These are phyloP conservation scores for Fomitopsis betulina DNA, from an alignment of 1,284 basidiomycete genomes.

Conservation along the genomic window DNA sequence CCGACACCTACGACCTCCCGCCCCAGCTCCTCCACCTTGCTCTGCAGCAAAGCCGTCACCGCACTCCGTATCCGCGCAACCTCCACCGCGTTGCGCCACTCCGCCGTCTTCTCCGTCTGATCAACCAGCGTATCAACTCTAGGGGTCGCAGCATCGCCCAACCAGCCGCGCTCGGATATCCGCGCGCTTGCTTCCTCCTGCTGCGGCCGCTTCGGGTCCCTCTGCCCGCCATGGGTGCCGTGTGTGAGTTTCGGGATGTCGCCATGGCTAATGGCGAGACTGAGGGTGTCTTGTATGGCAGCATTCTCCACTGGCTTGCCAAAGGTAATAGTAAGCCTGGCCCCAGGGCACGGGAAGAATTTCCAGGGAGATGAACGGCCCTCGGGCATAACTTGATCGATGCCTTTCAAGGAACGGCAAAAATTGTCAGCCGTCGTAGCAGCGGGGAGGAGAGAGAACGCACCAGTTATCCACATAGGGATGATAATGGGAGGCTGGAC, in stretches of 20 bases:
- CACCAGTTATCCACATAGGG: slow-evolving; percentile 90
- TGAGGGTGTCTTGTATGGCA: slow-evolving; percentile 33
- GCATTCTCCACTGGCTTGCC: slow-evolving; percentile 56
- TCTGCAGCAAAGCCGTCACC: slow-evolving; percentile 55
- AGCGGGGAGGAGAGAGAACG: slow-evolving; percentile 9
- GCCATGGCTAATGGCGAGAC: slow-evolving; percentile 8
- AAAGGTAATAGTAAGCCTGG: slow-evolving; percentile 66
- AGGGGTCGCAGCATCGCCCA: slow-evolving; percentile 7
- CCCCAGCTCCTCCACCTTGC: slow-evolving; percentile 57
- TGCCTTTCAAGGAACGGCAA: slow-evolving; percentile 43
- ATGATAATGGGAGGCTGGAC: slow-evolving; percentile 74
- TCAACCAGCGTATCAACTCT: background rate
- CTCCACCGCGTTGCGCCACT: slow-evolving; percentile 15
- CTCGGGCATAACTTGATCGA: slow-evolving; percentile 89
- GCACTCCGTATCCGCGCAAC: slow-evolving; percentile 42
- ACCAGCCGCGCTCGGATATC: slow-evolving; percentile 12
- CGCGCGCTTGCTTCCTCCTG: slow-evolving; percentile 11
- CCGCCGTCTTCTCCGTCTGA: background rate
- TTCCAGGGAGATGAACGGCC: slow-evolving; percentile 69
- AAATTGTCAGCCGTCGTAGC: background rate
- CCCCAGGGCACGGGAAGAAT: slow-evolving; percentile 61
- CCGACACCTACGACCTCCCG: slow-evolving; percentile 29
- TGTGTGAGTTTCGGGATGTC: slow-evolving; percentile 11
- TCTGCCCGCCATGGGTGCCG: slow-evolving; percentile 6
- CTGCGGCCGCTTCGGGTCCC: slow-evolving; percentile 3